A percentile compares a stretch with the other conserved stretches of the same genome.
phyloP scores from a whole-genome alignment of 805 yeast genomes.

The Lipomyces japonicus region DNA sequence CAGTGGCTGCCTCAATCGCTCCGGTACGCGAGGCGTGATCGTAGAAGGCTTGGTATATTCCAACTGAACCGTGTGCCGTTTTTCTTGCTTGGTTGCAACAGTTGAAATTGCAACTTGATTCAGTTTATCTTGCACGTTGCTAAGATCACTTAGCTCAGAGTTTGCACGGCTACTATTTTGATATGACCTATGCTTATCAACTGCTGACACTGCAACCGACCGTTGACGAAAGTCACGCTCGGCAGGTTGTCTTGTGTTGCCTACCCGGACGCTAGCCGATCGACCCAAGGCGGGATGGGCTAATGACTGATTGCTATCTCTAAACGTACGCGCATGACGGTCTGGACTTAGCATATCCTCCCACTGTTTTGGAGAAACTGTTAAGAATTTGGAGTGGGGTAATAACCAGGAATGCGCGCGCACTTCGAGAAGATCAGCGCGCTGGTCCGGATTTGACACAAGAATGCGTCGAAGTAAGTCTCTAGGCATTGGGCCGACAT shows the following conservation, averaged over 20 bases:
- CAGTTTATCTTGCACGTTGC: conserved; percentile 13
- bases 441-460: conserved; percentile 76
- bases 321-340: neutral
- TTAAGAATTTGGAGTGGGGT: conserved; percentile 76
- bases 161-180: neutral
- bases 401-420: conserved; percentile 83
- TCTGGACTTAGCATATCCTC: conserved; percentile 47
- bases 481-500: conserved; percentile 83
- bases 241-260: neutral
- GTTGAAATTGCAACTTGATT: conserved; percentile 17
- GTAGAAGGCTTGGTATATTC: conserved; percentile 23
- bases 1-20: too few relatives aligned
- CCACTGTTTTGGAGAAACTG: conserved; percentile 89
- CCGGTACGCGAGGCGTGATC: conserved; percentile 23
- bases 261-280: conserved; percentile 10
- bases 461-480: conserved; percentile 75
- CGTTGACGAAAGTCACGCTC: neutral
- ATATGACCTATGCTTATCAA: conserved; percentile 2
- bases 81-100: conserved; percentile 6
- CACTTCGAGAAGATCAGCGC: conserved; percentile 66
- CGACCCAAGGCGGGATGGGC: conserved; percentile 8
- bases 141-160: conserved; percentile 6
- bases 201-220: neutral
- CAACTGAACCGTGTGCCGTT: conserved; percentile 25
- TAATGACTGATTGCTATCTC: conserved; percentile 12